Evolutionary conservation across 441 rosid species (phyloP).

Genomic region (Raphanus hybrid): DNA sequence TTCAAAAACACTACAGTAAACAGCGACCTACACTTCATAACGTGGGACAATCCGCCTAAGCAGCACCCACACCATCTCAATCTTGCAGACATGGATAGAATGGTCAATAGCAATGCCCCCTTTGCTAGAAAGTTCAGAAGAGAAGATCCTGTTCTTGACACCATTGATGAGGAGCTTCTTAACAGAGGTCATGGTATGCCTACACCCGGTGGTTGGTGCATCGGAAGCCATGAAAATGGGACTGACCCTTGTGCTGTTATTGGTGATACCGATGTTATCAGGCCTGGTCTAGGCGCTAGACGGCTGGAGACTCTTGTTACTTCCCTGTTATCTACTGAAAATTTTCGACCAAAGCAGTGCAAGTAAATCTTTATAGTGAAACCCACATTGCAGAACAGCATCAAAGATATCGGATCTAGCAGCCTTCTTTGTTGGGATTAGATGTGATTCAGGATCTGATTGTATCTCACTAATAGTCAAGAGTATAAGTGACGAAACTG

Average conservation of each 20-base stretch:
- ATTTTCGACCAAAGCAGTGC: conserved; percentile 88
- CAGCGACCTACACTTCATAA: conserved; percentile 86
- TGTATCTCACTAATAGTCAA: conserved; percentile 21
- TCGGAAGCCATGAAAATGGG: conserved; percentile 74
- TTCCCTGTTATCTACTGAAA: conserved; percentile 60
- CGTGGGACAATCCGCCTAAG: conserved; percentile 99
- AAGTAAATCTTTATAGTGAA: conserved; percentile 43
- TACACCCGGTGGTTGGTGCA: conserved; percentile 96
- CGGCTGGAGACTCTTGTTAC: conserved; percentile 68
- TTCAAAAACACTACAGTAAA: conserved; percentile 93
- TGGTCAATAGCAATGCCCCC: conserved; percentile 85
- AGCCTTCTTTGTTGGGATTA: conserved; percentile 27
- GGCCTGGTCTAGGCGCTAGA: conserved; percentile 83
- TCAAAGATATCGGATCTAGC: conserved; percentile 13
- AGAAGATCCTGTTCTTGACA: conserved; percentile 81
- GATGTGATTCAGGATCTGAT: conserved; percentile 30
- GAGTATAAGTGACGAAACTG: conserved; percentile 20
- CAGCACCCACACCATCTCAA: conserved; percentile 92
- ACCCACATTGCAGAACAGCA: conserved; percentile 17
- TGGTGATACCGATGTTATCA: conserved; percentile 62
- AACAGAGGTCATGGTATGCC: conserved; percentile 64
- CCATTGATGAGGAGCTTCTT: conserved; percentile 77
- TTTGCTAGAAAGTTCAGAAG: conserved; percentile 81
- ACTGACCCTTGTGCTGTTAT: conserved; percentile 74
- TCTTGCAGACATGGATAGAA: conserved; percentile 62